Evolutionary conservation across 139 green algal genomes (phyloP), one percentile per base, ranked within the genome.

Genomic region (Chlamydomonas incerta): DNA sequence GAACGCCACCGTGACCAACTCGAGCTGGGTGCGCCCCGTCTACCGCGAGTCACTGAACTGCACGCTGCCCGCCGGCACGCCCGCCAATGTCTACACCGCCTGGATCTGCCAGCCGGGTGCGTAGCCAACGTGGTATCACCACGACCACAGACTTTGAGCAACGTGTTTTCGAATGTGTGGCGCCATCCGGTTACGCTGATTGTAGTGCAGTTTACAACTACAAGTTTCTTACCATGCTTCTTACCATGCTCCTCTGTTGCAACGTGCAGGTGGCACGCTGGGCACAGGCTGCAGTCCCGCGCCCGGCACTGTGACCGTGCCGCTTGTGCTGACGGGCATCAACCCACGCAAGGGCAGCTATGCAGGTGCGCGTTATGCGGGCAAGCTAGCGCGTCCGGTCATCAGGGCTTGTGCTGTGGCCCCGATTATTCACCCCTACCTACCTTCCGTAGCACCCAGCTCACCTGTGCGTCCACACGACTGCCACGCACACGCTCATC

Each of bases 1-100:
- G 23, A 31, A 33, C 10, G 67, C 84, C 50, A 88, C 83, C 31
- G 73, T 85, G 21, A 74, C 65, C 34, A 35, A 47, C 41, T 31
- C 46, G 0, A 47, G 66, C 57, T 41, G n/a, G 8, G 57, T 18
- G 11, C 50, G 47, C 21, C 11, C 6, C 24, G 37, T 35, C 57
- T 82, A 77, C 74, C 67, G 24, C 24, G 84, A 88, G 66, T 71
- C 74, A 1, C 52, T 88, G 10, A 85, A 28, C 33, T 88, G 84
- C 75, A 85, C 52, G 35, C 66, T 88, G 35, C 84, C 84, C 28
- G 26, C 74, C 5, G 65, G 66, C 74, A 0, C 72, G 8, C 84
- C 84, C 6, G 84, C 84, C 21, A 80, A 60, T 50, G 34, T 29
- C 15, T 88, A 88, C 57, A 80, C 52, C 33, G 13, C 55, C 34